These are phyloP conservation scores for Globisporangium orthogonon DNA, from an alignment of 352 stramenopile species.

Conservation along the genomic window DNA sequence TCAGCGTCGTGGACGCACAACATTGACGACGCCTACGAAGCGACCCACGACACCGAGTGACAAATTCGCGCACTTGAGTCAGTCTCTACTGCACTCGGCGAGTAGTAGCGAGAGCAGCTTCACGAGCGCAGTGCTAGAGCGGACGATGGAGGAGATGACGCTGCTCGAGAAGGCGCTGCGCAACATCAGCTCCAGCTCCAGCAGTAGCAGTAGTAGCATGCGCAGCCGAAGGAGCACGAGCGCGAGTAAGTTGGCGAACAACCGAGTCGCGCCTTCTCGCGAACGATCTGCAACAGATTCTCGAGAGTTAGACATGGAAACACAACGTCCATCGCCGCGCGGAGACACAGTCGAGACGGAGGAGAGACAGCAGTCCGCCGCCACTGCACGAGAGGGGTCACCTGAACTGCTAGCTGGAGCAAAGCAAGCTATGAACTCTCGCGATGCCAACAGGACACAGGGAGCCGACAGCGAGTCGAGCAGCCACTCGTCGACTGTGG, in stretches of 20 bases:
- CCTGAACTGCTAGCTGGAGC: no score
- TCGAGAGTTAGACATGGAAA: background rate
- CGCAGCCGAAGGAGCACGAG: conserved; percentile 9
- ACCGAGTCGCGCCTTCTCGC: background rate
- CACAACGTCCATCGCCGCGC: background rate
- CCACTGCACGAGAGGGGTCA: no score
- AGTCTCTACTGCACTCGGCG: conserved; percentile 14
- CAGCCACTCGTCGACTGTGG: conserved; percentile 18
- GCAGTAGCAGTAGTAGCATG: conserved; percentile 17
- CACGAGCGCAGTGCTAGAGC: conserved; percentile 29
- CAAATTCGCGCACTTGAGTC: conserved; percentile 6
- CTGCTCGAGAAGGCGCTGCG: conserved; percentile 59
- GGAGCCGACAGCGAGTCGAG: conserved; percentile 11
- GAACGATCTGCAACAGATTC: background rate
- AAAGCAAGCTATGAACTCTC: background rate
- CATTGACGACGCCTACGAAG: background rate
- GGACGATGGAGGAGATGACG: conserved; percentile 59
- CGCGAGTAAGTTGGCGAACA: background rate
- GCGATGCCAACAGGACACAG: conserved; percentile 1
- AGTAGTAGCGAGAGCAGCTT: conserved; percentile 39
- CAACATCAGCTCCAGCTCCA: conserved; percentile 59
- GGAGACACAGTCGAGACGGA: background rate
- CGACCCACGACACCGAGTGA: background rate
- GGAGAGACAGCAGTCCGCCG: background rate
- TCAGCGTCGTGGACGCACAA: no score